Percentiles rank a stretch among this genome's conserved stretches.
Evolutionary conservation across 2,329 filamentous ascomycete genomes (phyloP).

Genomic region (Ciborinia camelliae): DNA sequence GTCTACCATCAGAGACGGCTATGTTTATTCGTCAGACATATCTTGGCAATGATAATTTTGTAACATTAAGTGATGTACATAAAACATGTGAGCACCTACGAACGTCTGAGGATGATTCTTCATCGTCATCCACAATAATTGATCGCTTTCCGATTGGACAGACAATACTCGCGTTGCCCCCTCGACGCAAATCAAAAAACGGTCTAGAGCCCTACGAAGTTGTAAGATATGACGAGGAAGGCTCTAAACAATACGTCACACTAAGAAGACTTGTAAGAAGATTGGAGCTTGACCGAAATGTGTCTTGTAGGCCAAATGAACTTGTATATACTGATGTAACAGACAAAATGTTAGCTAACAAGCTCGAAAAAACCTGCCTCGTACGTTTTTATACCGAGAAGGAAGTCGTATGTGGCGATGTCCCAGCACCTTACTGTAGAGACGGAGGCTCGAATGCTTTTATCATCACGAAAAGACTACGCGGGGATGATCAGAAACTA

Average conservation of each 20-base stretch:
- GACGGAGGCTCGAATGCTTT: constrained; percentile 65
- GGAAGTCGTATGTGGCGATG: constrained; percentile 35
- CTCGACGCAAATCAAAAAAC: constrained; percentile 44
- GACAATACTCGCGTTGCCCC: constrained; percentile 45
- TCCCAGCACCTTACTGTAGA: constrained; percentile 63
- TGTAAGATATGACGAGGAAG: constrained; percentile 39
- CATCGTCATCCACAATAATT: constrained; percentile 16
- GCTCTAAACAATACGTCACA: constrained; percentile 36
- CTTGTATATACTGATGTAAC: constrained; percentile 52
- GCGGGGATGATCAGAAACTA: constrained; percentile 33
- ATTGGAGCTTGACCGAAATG: constrained; percentile 38
- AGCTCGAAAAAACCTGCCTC: constrained; percentile 55
- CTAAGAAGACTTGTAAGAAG: constrained; percentile 55
- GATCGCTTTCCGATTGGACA: constrained; percentile 51
- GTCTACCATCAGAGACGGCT: constrained; percentile 44
- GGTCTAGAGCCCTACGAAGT: constrained; percentile 60
- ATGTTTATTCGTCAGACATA: constrained; percentile 73
- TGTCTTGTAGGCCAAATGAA: constrained; percentile 40
- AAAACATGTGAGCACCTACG: constrained; percentile 48
- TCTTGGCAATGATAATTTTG: constrained; percentile 57
- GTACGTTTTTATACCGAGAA: constrained; percentile 52
- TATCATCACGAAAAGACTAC: constrained; percentile 51
- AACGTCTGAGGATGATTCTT: background rate
- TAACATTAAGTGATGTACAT: constrained; percentile 54
- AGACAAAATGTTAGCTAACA: constrained; percentile 38